A percentile compares a stretch with the other conserved stretches of the same genome.
phyloP scores from a whole-genome alignment of 352 stramenopile genomes.

The Pythium myriotylum region DNA sequence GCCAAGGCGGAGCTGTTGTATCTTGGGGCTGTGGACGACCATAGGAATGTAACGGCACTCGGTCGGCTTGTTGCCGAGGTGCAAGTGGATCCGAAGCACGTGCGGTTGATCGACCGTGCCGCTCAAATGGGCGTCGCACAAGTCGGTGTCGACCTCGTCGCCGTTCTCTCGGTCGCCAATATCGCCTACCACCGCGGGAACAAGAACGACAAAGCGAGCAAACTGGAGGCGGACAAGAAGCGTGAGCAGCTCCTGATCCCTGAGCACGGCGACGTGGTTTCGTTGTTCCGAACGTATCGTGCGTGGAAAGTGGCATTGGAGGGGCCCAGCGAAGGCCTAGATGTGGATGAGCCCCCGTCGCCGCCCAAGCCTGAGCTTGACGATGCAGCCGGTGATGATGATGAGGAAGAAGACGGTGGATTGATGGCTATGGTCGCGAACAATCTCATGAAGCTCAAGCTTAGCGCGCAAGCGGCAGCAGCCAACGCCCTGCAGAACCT shows the following conservation, averaged over 20 bases:
- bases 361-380: constrained; percentile 5
- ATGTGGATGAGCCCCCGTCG: neutral
- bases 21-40: constrained; percentile 17
- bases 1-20: constrained; percentile 26
- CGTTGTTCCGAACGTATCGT: constrained; percentile 25
- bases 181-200: constrained; percentile 23
- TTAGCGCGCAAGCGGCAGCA: neutral
- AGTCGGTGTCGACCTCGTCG: constrained; percentile 25
- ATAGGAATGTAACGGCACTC: constrained; percentile 20
- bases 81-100: constrained; percentile 27
- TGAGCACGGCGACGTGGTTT: constrained; percentile 28
- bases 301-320: constrained; percentile 22
- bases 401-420: constrained; percentile 4
- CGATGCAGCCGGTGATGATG: constrained; percentile 12
- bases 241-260: constrained; percentile 16
- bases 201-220: constrained; percentile 29
- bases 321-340: neutral
- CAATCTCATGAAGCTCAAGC: constrained; percentile 8
- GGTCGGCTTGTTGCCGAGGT: constrained; percentile 22
- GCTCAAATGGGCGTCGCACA: constrained; percentile 8
- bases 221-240: constrained; percentile 21
- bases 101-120: constrained; percentile 22
- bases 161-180: constrained; percentile 22
- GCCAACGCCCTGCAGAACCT: neutral
- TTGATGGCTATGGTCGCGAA: constrained; percentile 1